phyloP scores from a whole-genome alignment of 768 basidiomycete genomes.

The Exidia glandulosa region DNA sequence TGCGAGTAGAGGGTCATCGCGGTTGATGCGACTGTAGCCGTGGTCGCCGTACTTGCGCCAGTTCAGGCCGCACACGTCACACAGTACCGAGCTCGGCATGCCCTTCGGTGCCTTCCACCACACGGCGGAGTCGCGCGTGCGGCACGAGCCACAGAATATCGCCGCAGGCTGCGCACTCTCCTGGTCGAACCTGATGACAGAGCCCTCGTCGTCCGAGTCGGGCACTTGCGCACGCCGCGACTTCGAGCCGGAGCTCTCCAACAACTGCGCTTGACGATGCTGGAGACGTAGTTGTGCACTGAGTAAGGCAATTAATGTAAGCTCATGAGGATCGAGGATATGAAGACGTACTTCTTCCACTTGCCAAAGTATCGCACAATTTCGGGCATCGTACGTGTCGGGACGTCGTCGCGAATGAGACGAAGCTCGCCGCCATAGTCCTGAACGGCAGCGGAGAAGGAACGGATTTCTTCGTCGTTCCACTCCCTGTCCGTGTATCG shows the following conservation, averaged over 20 bases:
- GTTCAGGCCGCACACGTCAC: constrained; percentile 74
- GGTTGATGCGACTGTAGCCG: constrained; percentile 42
- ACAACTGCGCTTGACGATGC: constrained; percentile 4
- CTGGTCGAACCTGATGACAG: constrained; percentile 36
- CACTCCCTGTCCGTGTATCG: constrained; percentile 62
- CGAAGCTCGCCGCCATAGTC: constrained; percentile 74
- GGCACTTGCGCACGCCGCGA: background rate
- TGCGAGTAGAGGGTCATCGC: constrained; percentile 48
- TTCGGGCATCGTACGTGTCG: constrained; percentile 57
- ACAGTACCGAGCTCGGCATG: constrained; percentile 64
- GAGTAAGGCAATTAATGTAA: background rate
- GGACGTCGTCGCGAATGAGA: constrained; percentile 63
- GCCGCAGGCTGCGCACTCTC: constrained; percentile 36
- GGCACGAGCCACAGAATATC: constrained; percentile 63
- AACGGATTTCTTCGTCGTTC: constrained; percentile 54
- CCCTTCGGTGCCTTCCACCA: constrained; percentile 96
- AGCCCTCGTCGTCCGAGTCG: constrained; percentile 62
- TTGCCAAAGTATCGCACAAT: constrained; percentile 75
- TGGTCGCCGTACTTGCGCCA: constrained; percentile 92
- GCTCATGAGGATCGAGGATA: background rate
- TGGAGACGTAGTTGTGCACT: background rate
- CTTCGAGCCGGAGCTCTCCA: constrained; percentile 1
- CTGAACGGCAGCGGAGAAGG: constrained; percentile 66
- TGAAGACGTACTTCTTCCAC: constrained; percentile 63
- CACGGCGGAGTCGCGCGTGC: constrained; percentile 60